A percentile compares a stretch with the other conserved stretches of the same genome.
Conservation (phyloP, 1,284 basidiomycete species). For the Irpex lacteus region DNA sequence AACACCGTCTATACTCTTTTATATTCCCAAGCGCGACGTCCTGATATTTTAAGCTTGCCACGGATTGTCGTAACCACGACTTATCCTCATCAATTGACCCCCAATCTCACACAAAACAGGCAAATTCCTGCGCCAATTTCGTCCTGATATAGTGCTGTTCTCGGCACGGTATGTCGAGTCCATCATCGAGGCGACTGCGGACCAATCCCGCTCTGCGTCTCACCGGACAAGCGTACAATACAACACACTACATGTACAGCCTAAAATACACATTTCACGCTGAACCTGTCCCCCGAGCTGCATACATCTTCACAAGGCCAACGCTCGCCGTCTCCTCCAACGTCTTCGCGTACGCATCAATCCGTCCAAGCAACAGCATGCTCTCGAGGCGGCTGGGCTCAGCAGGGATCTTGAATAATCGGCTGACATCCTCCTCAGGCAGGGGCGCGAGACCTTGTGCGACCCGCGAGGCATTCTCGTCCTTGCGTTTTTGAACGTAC, state of each 20-base stretch:
- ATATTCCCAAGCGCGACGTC: neutral
- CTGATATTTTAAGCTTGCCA: neutral
- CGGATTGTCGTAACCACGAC: neutral
- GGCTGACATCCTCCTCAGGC: constrained; percentile 81
- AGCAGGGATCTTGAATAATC: constrained; percentile 83
- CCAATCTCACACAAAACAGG: neutral
- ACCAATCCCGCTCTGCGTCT: neutral
- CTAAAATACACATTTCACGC: constrained; percentile 16
- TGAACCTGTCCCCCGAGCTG: constrained; percentile 42
- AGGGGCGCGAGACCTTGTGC: constrained; percentile 86
- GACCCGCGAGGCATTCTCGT: constrained; percentile 84
- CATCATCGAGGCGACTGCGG: neutral
- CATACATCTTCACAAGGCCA: constrained; percentile 76
- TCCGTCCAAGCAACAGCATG: constrained; percentile 82
- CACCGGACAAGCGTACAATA: neutral
- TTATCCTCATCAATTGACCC: neutral
- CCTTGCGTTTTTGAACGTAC: constrained; percentile 80
- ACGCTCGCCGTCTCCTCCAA: constrained; percentile 71
- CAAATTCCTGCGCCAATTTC: neutral
- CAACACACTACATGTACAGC: neutral
- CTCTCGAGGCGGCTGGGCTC: constrained; percentile 93
- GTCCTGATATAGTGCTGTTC: neutral
- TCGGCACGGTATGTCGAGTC: neutral
- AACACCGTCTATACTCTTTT: neutral
- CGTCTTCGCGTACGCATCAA: constrained; percentile 81